Base-by-base conservation (phyloP, 306 rosid genomes). In the Geum urbanum region DNA sequence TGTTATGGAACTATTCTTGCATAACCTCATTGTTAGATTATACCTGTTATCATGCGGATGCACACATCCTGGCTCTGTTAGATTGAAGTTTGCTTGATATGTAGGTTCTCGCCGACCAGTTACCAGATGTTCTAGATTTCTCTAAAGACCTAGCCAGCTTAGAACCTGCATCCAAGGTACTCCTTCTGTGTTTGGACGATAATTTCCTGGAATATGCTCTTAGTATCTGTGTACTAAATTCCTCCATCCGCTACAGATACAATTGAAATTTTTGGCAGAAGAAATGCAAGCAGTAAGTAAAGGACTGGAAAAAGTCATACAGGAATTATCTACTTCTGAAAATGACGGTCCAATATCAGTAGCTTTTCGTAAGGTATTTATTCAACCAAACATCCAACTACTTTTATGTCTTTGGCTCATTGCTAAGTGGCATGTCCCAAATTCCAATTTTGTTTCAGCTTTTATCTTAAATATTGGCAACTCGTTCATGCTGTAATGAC, bases 211-310 rank as follows among this genome's bases (percentile, higher is more conserved):
- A 24, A 32, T 32, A 32, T 63, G 8, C 12, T 63, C 67, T 13
- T 50, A 63, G 37, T 37, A 59, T 75, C 65, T 73, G 18, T 35
- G 18, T 62, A 79, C 80, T 72, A 63, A 67, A 68, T 63, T 20
- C 6, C 74, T 67, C 67, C 64, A 47, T 77, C 82, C 43, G 66
- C 37, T 43, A 58, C 82, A 92, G 97, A 78, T 89, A 83, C 97
- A 89, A 84, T 22, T 92, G 78, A 89, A 89, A 81, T 57, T 81
- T 80, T 75, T 92, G 87, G 97, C 95, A 5, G 97, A 92, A 81
- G 97, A 92, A 85, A 92, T 92, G 97, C 97, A 89, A 83, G 86
- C 96, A 58, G 69, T 92, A 76, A 87, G 87, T 88, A 92, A 89
- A 81, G 97, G 97, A 71, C 80, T 92, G 81, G 97, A 92, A 90